Evolutionary conservation across 2,329 filamentous ascomycete species (phyloP).

Genomic region (Xylariaceae sp.): DNA sequence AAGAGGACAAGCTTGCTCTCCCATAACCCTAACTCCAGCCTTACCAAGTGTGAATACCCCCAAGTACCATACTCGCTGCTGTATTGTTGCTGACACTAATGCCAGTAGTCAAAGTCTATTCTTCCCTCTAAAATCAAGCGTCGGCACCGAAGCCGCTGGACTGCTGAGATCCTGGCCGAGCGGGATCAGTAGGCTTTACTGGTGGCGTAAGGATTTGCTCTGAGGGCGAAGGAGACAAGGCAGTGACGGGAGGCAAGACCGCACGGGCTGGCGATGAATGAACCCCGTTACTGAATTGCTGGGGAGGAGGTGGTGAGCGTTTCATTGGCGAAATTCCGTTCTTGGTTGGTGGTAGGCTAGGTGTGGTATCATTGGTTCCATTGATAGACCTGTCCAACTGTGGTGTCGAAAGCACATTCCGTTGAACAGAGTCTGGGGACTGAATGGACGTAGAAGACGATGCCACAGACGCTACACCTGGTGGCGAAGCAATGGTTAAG

Average conservation of each 20-base stretch:
- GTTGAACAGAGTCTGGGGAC: slow-evolving; percentile 33
- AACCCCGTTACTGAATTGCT: slow-evolving; percentile 37
- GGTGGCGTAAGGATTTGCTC: slow-evolving; percentile 66
- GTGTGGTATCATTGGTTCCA: slow-evolving; percentile 40
- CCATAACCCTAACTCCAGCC: not conserved
- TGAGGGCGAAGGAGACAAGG: slow-evolving; percentile 62
- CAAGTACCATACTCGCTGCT: not conserved
- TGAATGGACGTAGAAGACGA: slow-evolving; percentile 29
- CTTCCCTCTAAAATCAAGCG: slow-evolving; percentile 15
- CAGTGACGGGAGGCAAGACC: slow-evolving; percentile 62
- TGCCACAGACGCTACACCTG: slow-evolving; percentile 35
- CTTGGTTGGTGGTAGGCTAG: slow-evolving; percentile 50
- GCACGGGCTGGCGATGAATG: slow-evolving; percentile 44
- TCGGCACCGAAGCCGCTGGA: slow-evolving; percentile 26
- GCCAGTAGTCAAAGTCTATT: not conserved
- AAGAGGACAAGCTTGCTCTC: not conserved
- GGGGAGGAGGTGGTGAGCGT: slow-evolving; percentile 52
- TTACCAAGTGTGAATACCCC: not conserved
- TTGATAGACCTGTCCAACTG: slow-evolving; percentile 42
- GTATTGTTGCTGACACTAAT: not conserved
- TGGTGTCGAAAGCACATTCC: slow-evolving; percentile 39
- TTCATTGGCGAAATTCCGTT: slow-evolving; percentile 60
- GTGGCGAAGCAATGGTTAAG: slow-evolving; percentile 35
- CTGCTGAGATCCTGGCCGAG: slow-evolving; percentile 35
- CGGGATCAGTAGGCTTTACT: slow-evolving; percentile 55